Base-by-base conservation (phyloP, 179 eudicot species). In the Vitellaria paradoxa region DNA sequence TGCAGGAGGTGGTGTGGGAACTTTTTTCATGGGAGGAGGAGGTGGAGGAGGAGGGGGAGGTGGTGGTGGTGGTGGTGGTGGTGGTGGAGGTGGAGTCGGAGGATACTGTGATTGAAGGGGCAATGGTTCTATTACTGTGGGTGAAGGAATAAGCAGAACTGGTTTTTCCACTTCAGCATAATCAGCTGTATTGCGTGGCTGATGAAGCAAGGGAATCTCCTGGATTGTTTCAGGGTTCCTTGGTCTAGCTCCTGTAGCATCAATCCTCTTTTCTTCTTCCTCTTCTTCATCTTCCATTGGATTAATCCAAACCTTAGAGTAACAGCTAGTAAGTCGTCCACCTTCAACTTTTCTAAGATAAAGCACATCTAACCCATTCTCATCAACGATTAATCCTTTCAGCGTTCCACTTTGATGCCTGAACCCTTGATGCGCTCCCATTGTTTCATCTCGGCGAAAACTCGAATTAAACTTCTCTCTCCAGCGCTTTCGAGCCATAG, bases 331-430 rank as follows among this genome's bases (percentile, higher is more conserved):
- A 13, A 81, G 72, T 37, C 78, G 66, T 23, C 88, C 88, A 9
- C 63, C 50, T 75, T 90, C 93, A 18, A 86, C 77, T 69, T 84
- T 87, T 75, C 86, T 86, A 86, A 92, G 77, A 74, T 90, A 93
- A 40, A 93, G 53, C 68, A 93, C 97, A 75, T 96, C 99, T 73
- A 87, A 62, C 21, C 90, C 93, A 68, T 85, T 84, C 74, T 95
- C 98, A 65, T 93, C 96, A 11, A 91, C 89, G 9, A 91, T 84
- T 10, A 90, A 12, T 20, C 96, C 96, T 79, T 82, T 88, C 0
- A 93, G 55, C 20, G 84, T 82, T 47, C 92, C 88, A 46, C 85
- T 82, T 50, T 85, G 79, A 75, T 86, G 88, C 12, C 78, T 70
- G 72, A 82, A 83, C 46, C 87, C 96, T 24, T 83, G 47, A 20